Evolutionary conservation across 1,139 yeast species (phyloP), one percentile per base, ranked within the genome.

Genomic region (Pichia sp.): DNA sequence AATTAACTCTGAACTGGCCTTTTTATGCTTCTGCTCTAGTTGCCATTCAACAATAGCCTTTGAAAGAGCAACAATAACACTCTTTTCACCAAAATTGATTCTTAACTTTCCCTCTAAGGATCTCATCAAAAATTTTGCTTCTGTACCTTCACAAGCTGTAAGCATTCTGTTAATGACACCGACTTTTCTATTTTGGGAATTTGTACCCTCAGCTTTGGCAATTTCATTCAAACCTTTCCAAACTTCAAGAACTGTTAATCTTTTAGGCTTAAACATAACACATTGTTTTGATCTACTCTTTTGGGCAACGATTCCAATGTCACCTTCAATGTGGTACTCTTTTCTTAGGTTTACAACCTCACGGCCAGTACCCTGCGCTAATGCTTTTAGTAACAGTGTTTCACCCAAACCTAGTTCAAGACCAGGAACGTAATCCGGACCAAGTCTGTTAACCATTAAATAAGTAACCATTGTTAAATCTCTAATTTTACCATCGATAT

Each of bases 351-450:
- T 87, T 3, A 79, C 67, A 2, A 78, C 56, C 0, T 89, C 73
- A 48, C 96, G 72, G 1, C 98, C 98, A 22, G 95, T 90, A 44
- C 96, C 80, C 58, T 87, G 96, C 38, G 90, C 80, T 37, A 92
- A 79, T 0, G 98, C 94, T 60, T 90, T 92, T 59, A 89, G 79
- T 35, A 92, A 69, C 20, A 92, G 63, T 0, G 94, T 80, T 62
- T 92, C 98, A 12, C 98, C 99, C 3, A 92, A 72, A 0, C 98
- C 97, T 32, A 92, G 68, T 59, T 92, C 98, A 50, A 90, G 69
- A 35, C 94, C 96, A 0, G 64, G 63, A 58, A 87, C 96, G 60
- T 92, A 92, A 60, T 92, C 98, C 0, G 98, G 98, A 0, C 97
- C 97, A 16, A 92, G 69, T 46, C 94, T 70, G 61, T 90, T 90